Evolutionary conservation across 345 rosid species (phyloP).

Genomic region (Eucalyptus camaldulensis): DNA sequence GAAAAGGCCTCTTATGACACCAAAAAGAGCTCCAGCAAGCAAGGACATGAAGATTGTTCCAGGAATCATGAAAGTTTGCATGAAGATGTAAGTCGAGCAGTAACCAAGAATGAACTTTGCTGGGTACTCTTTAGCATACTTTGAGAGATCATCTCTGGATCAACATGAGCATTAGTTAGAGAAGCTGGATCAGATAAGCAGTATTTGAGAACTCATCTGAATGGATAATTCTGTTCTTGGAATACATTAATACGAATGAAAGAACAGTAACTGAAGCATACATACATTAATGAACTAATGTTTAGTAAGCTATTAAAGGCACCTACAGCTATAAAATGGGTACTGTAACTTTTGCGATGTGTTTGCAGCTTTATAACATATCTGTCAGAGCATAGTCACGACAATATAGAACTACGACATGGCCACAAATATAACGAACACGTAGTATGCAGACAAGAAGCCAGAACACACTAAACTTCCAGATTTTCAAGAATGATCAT

Average conservation of each 20-base stretch:
- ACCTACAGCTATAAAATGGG: neutral
- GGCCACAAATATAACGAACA: neutral
- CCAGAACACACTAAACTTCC: neutral
- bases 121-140: constrained; percentile 68
- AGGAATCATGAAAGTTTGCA: constrained; percentile 99
- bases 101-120: constrained; percentile 82
- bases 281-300: neutral
- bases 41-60: constrained; percentile 98
- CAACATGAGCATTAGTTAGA: neutral
- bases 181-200: neutral
- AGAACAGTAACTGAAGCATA: neutral
- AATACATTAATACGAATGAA: neutral
- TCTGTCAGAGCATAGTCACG: neutral
- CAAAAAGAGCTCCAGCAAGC: constrained; percentile 98
- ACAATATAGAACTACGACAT: neutral
- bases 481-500: neutral
- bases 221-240: neutral
- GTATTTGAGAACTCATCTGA: neutral
- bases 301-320: neutral
- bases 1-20: constrained; percentile 74
- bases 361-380: neutral
- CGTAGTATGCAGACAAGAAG: neutral
- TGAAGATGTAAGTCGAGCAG: constrained; percentile 92
- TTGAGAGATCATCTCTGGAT: constrained; percentile 74
- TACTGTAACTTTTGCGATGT: neutral